Evolutionary conservation across 1,284 basidiomycete genomes (phyloP).

Genomic region (Xerocomus alliaceus): DNA sequence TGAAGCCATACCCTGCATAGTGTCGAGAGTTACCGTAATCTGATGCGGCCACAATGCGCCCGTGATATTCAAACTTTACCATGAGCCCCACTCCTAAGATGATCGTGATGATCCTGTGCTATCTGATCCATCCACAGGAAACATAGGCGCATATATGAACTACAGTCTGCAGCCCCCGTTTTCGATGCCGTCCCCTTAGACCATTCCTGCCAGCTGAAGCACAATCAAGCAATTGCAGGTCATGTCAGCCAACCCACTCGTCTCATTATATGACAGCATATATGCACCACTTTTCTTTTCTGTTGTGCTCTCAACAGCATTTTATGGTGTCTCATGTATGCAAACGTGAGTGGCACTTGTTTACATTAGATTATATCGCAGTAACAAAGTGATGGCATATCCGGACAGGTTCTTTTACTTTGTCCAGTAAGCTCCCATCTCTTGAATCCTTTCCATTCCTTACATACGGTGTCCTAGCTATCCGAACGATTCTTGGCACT

Average conservation of each 20-base stretch:
- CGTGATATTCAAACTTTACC: too few relatives aligned
- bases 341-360: background rate
- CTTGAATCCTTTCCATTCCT: background rate
- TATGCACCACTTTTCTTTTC: constrained; percentile 1
- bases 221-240: too few relatives aligned
- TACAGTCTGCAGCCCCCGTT: too few relatives aligned
- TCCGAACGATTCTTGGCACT: background rate
- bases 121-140: too few relatives aligned
- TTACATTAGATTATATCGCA: background rate
- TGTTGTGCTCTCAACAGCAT: background rate
- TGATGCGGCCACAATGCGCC: too few relatives aligned
- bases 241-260: background rate
- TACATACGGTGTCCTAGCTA: background rate
- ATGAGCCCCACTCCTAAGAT: too few relatives aligned
- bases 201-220: too few relatives aligned
- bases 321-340: background rate
- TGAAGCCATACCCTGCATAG: too few relatives aligned
- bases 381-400: background rate
- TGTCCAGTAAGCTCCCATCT: background rate
- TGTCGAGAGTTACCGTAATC: too few relatives aligned
- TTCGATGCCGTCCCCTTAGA: too few relatives aligned
- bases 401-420: background rate
- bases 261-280: background rate
- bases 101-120: too few relatives aligned
- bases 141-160: too few relatives aligned